Conservation (phyloP, 306 rosid genomes). For the Sindora glabra region DNA sequence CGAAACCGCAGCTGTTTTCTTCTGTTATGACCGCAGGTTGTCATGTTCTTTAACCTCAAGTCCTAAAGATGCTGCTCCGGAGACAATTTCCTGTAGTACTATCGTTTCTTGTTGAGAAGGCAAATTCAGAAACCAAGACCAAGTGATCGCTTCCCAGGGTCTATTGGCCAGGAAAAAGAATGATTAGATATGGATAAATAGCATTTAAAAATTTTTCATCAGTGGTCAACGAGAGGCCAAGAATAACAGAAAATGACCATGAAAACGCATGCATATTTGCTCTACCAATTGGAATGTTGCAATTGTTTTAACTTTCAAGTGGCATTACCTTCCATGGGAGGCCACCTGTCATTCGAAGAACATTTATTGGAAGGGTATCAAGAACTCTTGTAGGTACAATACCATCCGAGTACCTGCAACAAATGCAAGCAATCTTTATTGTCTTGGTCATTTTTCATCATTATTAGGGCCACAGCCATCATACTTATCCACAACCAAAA, state of each 20-base stretch:
- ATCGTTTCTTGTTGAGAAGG: slow-evolving; percentile 34
- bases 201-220: not conserved
- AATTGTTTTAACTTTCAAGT: not conserved
- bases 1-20: not conserved
- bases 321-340: slow-evolving; percentile 78
- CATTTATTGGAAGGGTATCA: slow-evolving; percentile 58
- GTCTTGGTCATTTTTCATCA: not conserved
- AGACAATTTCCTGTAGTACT: not conserved
- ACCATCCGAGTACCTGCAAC: slow-evolving; percentile 61
- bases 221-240: not conserved
- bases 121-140: slow-evolving; percentile 74
- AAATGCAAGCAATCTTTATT: slow-evolving; percentile 8
- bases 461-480: not conserved
- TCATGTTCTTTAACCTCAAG: slow-evolving; percentile 19
- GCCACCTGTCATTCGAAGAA: slow-evolving; percentile 60
- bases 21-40: slow-evolving; percentile 5
- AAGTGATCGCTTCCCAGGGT: slow-evolving; percentile 82
- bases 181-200: slow-evolving; percentile 2
- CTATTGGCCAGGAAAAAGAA: slow-evolving; percentile 29
- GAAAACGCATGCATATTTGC: not conserved
- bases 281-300: not conserved
- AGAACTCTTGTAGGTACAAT: slow-evolving; percentile 64
- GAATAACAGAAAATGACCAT: not conserved
- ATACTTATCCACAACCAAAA: not conserved
- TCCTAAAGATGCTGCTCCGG: slow-evolving; percentile 8